phyloP scores from a whole-genome alignment of 208 protist species.

The Angomonas ambiguus region DNA sequence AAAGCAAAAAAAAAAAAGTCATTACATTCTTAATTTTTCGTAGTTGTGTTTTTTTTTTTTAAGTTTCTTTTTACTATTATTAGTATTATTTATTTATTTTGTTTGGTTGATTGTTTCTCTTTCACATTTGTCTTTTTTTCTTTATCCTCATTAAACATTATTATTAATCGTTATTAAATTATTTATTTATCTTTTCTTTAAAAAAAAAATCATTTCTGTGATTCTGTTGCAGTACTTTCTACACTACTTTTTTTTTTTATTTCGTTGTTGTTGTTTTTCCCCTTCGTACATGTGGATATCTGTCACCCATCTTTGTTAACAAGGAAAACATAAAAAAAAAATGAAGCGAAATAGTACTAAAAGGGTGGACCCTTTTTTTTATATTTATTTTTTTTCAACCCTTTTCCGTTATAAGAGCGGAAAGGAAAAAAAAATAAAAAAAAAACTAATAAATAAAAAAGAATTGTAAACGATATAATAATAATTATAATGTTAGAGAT shows the following conservation, averaged over 20 bases:
- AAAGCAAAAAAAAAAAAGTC: neutral
- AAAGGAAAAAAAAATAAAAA: slow-evolving; percentile 3
- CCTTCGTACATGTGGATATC: no score
- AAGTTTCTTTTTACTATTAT: neutral
- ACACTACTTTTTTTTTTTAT: no score
- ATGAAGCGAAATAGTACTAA: neutral
- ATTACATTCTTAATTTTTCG: neutral
- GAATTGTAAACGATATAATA: neutral
- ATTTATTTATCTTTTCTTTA: no score
- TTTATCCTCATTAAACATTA: no score
- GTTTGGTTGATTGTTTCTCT: no score
- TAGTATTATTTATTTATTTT: neutral
- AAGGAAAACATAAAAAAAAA: slow-evolving; percentile 6
- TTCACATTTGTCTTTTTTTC: no score
- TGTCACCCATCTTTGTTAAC: neutral
- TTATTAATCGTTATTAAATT: no score
- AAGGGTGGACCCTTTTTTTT: no score
- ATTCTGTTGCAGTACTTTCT: no score
- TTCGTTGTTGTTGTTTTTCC: neutral
- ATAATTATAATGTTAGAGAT: neutral
- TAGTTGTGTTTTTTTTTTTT: slow-evolving; percentile 4
- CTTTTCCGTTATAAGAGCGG: no score
- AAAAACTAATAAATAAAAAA: slow-evolving; percentile 11
- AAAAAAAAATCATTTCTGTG: no score
- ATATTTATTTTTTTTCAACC: no score